These are phyloP conservation scores for Emericellopsis cladophorae DNA, from an alignment of 2,329 filamentous ascomycete species.

Conservation along the genomic window DNA sequence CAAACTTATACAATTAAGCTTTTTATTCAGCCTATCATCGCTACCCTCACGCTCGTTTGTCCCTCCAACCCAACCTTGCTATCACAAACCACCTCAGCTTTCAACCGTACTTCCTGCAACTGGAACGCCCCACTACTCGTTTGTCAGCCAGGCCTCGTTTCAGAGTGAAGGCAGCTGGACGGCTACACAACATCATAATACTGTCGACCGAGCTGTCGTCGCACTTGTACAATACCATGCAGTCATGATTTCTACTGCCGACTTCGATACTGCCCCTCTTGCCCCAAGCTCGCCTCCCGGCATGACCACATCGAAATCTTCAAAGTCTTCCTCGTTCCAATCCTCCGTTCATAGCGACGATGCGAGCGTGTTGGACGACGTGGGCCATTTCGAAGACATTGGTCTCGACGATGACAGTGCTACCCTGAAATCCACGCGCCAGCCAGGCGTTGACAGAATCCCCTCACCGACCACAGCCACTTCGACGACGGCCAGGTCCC, in stretches of 20 bases:
- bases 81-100: too few relatives aligned
- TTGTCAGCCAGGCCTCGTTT: too few relatives aligned
- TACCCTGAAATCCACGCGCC: conserved; percentile 34
- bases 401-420: conserved; percentile 49
- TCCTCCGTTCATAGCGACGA: conserved; percentile 63
- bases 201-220: too few relatives aligned
- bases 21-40: too few relatives aligned
- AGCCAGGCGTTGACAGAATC: conserved; percentile 5
- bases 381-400: conserved; percentile 86
- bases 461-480: neutral
- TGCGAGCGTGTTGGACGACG: conserved; percentile 56
- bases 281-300: conserved; percentile 21
- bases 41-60: too few relatives aligned
- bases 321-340: conserved; percentile 79
- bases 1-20: too few relatives aligned
- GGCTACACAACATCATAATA: too few relatives aligned
- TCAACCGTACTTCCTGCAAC: too few relatives aligned
- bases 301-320: conserved; percentile 72
- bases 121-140: too few relatives aligned
- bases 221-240: conserved; percentile 1
- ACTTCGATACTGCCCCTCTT: conserved; percentile 10
- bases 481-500: conserved; percentile 13
- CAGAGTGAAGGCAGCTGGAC: too few relatives aligned
- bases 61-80: too few relatives aligned
- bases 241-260: conserved; percentile 1